Evolutionary conservation across 2,329 filamentous ascomycete species (phyloP).

Genomic region (Reticulascus tulasneorum): DNA sequence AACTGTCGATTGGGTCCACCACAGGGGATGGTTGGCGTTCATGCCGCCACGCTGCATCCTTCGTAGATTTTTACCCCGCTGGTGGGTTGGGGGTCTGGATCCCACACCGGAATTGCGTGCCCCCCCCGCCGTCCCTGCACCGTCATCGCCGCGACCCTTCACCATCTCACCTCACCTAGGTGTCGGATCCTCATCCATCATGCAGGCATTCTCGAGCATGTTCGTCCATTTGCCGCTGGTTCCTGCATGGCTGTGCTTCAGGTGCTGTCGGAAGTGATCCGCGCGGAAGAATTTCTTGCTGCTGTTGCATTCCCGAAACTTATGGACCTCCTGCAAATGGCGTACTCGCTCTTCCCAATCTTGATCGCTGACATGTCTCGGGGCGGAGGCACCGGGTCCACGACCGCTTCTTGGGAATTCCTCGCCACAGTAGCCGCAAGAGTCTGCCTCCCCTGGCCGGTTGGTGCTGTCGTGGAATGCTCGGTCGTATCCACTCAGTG

Average conservation of each 20-base stretch:
- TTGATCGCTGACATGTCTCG: conserved; percentile 61
- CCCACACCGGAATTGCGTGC: not conserved
- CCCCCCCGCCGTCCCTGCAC: not conserved
- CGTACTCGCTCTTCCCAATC: conserved; percentile 86
- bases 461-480: conserved; percentile 81
- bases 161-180: conserved; percentile 25
- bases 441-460: conserved; percentile 65
- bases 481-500: conserved; percentile 70
- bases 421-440: conserved; percentile 92
- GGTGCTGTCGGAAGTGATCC: conserved; percentile 95
- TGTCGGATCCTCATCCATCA: conserved; percentile 76
- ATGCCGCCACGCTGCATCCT: not conserved
- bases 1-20: too few relatives aligned
- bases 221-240: conserved; percentile 99
- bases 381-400: conserved; percentile 31
- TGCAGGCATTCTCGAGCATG: conserved; percentile 93
- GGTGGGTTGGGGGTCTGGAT: not conserved
- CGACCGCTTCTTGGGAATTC: conserved; percentile 65
- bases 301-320: conserved; percentile 97
- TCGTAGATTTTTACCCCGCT: too few relatives aligned
- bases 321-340: conserved; percentile 88
- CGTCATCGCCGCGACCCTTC: conserved; percentile 1
- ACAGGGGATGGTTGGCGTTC: not conserved
- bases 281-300: conserved; percentile 97
- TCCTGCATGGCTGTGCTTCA: conserved; percentile 95